These are phyloP conservation scores for Corniculantispora saksenae DNA, from an alignment of 2,329 filamentous ascomycete species.

Conservation along the genomic window DNA sequence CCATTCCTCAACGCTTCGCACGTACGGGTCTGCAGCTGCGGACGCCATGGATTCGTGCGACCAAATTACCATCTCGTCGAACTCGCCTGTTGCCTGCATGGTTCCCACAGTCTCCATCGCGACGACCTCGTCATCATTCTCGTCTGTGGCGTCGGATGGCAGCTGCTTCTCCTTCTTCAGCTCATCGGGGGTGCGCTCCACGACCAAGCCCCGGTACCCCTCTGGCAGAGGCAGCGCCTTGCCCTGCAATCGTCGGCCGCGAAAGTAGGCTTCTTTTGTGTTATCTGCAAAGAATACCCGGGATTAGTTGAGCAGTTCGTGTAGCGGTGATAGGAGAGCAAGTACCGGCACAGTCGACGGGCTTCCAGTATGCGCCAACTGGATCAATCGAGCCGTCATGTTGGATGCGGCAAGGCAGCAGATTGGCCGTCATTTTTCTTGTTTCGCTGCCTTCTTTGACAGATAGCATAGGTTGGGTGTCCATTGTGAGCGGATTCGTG, in stretches of 20 bases:
- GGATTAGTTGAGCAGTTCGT: neutral
- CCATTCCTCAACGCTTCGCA: constrained; percentile 80
- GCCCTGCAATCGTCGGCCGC: constrained; percentile 77
- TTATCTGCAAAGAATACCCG: constrained; percentile 42
- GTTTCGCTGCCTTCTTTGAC: constrained; percentile 32
- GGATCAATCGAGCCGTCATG: constrained; percentile 72
- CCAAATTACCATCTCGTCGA: constrained; percentile 81
- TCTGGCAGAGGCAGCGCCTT: constrained; percentile 66
- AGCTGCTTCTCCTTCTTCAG: constrained; percentile 39
- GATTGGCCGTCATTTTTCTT: constrained; percentile 59
- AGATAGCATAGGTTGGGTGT: constrained; percentile 42
- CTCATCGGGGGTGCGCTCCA: constrained; percentile 43
- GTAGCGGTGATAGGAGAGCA: neutral
- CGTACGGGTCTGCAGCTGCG: constrained; percentile 65
- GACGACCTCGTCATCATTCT: constrained; percentile 39
- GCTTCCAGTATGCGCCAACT: constrained; percentile 69
- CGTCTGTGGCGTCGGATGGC: constrained; percentile 10
- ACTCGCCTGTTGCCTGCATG: constrained; percentile 65
- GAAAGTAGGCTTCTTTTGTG: constrained; percentile 65
- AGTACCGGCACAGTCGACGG: constrained; percentile 50
- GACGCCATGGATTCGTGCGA: constrained; percentile 71
- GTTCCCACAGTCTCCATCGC: constrained; percentile 54
- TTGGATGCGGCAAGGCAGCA: constrained; percentile 79
- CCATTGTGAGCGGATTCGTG: constrained; percentile 34
- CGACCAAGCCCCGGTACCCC: constrained; percentile 68